phyloP scores from a whole-genome alignment of 257 asterid genomes.

The Forsythia suspensa region DNA sequence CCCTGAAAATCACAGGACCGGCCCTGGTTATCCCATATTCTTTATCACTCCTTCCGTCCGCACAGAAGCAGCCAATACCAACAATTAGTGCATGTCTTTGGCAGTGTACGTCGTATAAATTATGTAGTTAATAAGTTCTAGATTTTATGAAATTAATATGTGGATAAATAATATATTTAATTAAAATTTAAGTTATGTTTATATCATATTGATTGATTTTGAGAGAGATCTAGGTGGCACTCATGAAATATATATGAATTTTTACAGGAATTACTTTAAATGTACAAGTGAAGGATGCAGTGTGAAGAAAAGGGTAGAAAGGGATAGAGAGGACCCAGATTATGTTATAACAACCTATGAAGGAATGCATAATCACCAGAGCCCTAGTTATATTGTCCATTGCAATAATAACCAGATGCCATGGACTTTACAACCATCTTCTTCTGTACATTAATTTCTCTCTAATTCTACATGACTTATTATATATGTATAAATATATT shows the following conservation, averaged over 20 bases:
- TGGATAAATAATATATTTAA: too few relatives aligned
- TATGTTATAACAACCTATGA: constrained; percentile 56
- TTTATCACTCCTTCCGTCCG: background rate
- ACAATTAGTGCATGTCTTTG: too few relatives aligned
- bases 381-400: constrained; percentile 17
- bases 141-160: too few relatives aligned
- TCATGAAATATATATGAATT: background rate
- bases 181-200: too few relatives aligned
- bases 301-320: constrained; percentile 57
- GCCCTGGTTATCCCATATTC: background rate
- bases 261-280: constrained; percentile 48
- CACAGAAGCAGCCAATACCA: background rate
- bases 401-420: constrained; percentile 7
- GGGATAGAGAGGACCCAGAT: constrained; percentile 40
- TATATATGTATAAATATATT: background rate
- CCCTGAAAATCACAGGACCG: too few relatives aligned
- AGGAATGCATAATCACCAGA: constrained; percentile 45
- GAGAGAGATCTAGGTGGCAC: too few relatives aligned
- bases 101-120: too few relatives aligned
- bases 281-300: constrained; percentile 49
- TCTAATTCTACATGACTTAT: background rate
- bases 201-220: too few relatives aligned
- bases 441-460: background rate
- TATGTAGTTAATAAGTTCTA: too few relatives aligned
- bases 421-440: constrained; percentile 9